These are phyloP conservation scores for Aspergillus spinulosporus DNA, from an alignment of 2,329 filamentous ascomycete species.

Conservation along the genomic window DNA sequence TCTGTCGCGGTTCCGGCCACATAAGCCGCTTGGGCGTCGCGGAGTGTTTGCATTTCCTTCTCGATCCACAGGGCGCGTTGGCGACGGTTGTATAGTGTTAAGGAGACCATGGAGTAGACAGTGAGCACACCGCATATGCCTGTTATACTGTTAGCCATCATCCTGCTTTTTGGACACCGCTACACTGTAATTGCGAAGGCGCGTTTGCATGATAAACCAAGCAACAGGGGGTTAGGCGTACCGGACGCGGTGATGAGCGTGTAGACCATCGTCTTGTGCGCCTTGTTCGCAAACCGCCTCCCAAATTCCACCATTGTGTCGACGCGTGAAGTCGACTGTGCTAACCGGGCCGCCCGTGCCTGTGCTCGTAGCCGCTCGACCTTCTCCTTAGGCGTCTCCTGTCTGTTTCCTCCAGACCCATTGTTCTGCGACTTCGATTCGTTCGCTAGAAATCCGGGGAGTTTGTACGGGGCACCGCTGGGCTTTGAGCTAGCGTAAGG, in stretches of 20 bases:
- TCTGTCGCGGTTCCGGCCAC: slow-evolving; percentile 40
- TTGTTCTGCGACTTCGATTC: slow-evolving; percentile 14
- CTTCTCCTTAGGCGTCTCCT: slow-evolving; percentile 68
- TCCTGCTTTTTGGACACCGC: not conserved
- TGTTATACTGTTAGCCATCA: slow-evolving; percentile 26
- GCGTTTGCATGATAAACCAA: not conserved
- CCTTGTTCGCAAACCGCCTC: slow-evolving; percentile 59
- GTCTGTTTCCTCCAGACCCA: slow-evolving; percentile 20
- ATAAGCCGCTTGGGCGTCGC: slow-evolving; percentile 45
- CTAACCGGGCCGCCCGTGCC: slow-evolving; percentile 65
- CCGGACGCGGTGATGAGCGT: slow-evolving; percentile 63
- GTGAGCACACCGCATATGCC: slow-evolving; percentile 62
- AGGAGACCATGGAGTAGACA: slow-evolving; percentile 64
- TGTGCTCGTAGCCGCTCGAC: slow-evolving; percentile 68
- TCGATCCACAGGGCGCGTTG: slow-evolving; percentile 64
- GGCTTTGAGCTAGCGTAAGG: slow-evolving; percentile 50
- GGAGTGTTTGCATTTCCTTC: slow-evolving; percentile 44
- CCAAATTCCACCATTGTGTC: slow-evolving; percentile 57
- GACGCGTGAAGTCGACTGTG: slow-evolving; percentile 57
- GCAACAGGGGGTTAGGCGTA: slow-evolving; percentile 37
- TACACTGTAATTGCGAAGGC: not conserved
- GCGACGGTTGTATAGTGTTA: slow-evolving; percentile 67
- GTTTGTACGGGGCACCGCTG: slow-evolving; percentile 33
- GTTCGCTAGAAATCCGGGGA: slow-evolving; percentile 31
- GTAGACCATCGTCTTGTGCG: slow-evolving; percentile 61